Evolutionary conservation across 371 early-diverging fungal genomes (phyloP).

Genomic region (Lichtheimia ornata): DNA sequence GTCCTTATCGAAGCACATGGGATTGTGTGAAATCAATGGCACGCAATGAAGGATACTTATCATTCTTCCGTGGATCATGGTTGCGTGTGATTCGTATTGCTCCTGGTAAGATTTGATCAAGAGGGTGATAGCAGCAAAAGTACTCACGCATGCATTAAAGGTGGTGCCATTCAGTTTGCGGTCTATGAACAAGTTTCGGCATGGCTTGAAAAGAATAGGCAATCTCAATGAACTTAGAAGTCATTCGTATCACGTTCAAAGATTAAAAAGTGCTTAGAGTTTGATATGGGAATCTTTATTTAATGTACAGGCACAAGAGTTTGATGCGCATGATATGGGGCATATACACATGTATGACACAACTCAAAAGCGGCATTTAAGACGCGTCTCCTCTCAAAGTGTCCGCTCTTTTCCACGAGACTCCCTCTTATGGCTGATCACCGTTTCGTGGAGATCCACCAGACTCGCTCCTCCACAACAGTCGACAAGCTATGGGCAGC

Average conservation of each 20-base stretch:
- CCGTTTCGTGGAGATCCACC: constrained; percentile 42
- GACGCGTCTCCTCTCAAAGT: too few species aligned
- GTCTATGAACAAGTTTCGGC: constrained; percentile 41
- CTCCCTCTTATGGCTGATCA: constrained; percentile 16
- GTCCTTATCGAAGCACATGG: constrained; percentile 40
- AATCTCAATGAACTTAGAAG: too few species aligned
- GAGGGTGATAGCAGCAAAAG: not conserved
- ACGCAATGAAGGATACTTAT: constrained; percentile 39
- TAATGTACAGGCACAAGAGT: too few species aligned
- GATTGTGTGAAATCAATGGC: constrained; percentile 43
- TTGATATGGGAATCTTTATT: too few species aligned
- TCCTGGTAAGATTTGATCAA: constrained; percentile 34
- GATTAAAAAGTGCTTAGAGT: too few species aligned
- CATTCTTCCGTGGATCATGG: constrained; percentile 53
- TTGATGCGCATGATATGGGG: too few species aligned
- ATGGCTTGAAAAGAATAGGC: constrained; percentile 23
- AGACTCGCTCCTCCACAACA: constrained; percentile 11
- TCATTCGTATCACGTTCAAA: too few species aligned
- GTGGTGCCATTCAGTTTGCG: constrained; percentile 53
- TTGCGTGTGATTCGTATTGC: constrained; percentile 54
- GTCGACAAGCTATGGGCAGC: constrained; percentile 23
- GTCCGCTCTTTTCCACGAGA: too few species aligned
- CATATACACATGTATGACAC: too few species aligned
- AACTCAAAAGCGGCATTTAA: too few species aligned
- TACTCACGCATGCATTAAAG: constrained; percentile 9